Conservation (phyloP, 2,329 filamentous ascomycete species). For the Calonectria pteridis region DNA sequence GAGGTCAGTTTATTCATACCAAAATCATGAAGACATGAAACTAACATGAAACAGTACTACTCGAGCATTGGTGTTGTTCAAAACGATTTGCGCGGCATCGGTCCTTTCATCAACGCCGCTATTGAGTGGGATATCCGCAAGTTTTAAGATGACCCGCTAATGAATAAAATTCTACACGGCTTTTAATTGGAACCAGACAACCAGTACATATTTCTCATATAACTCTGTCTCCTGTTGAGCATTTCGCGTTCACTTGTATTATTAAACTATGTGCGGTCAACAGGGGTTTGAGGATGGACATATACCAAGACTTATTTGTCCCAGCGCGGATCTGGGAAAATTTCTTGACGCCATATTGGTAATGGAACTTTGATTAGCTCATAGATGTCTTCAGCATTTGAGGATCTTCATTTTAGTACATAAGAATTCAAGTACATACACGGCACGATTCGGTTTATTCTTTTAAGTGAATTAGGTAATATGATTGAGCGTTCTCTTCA, state of each 20-base stretch:
- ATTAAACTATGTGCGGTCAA: background rate
- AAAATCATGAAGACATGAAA: rapidly evolving
- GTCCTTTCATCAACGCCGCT: conserved; percentile 46
- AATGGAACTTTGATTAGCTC: background rate
- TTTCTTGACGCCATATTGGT: background rate
- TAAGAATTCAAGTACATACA: background rate
- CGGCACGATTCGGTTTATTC: background rate
- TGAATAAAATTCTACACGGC: background rate
- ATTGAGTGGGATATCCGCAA: conserved; percentile 44
- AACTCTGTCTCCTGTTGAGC: background rate
- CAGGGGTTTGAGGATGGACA: background rate
- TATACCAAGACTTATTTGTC: background rate
- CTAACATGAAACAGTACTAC: conserved; percentile 41
- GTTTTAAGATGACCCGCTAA: background rate
- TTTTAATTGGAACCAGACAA: background rate
- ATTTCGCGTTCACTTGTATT: background rate
- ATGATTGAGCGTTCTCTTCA: background rate
- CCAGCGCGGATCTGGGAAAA: background rate
- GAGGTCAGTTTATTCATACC: conserved; percentile 51
- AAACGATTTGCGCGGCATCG: conserved; percentile 46
- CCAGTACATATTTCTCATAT: background rate
- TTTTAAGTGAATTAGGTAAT: background rate
- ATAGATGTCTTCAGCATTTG: background rate
- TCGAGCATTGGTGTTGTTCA: conserved; percentile 41
- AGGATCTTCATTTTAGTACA: background rate